Evolutionary conservation across 176 grass and related monocot genomes (phyloP).

Genomic region (Raddia distichophylla): DNA sequence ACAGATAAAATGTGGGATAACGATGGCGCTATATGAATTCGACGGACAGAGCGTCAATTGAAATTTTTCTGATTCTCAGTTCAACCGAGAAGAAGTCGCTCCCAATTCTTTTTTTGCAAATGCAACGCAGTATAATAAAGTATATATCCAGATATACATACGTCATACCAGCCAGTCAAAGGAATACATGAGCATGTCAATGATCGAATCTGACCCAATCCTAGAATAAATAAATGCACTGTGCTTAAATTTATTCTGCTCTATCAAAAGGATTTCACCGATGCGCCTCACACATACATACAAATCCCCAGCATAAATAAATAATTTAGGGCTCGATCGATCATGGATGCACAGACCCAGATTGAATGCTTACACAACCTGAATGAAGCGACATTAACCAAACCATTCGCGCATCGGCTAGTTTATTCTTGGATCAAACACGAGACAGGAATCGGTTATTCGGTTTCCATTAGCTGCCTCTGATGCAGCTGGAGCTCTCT

Average conservation of each 20-base stretch:
- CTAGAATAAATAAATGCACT: conserved; percentile 22
- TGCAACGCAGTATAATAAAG: background rate
- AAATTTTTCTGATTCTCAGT: too few relatives aligned
- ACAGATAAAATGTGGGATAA: too few relatives aligned
- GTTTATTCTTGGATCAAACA: background rate
- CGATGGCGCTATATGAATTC: too few relatives aligned
- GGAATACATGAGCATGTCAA: background rate
- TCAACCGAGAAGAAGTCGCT: too few relatives aligned
- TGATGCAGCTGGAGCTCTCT: background rate
- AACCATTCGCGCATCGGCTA: background rate
- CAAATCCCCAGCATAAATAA: too few relatives aligned
- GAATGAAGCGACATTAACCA: background rate
- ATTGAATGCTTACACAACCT: background rate
- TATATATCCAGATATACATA: background rate
- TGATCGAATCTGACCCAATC: background rate
- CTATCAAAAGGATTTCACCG: background rate
- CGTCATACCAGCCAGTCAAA: background rate
- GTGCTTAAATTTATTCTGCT: background rate
- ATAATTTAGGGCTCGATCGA: background rate
- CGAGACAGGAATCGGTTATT: background rate
- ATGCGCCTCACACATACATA: background rate
- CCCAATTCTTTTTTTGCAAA: background rate
- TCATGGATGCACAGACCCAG: background rate
- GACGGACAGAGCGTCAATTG: too few relatives aligned
- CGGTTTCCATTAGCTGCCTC: background rate